Base-by-base conservation (phyloP, 2,329 filamentous ascomycete species). In the Phialophora macrospora region DNA sequence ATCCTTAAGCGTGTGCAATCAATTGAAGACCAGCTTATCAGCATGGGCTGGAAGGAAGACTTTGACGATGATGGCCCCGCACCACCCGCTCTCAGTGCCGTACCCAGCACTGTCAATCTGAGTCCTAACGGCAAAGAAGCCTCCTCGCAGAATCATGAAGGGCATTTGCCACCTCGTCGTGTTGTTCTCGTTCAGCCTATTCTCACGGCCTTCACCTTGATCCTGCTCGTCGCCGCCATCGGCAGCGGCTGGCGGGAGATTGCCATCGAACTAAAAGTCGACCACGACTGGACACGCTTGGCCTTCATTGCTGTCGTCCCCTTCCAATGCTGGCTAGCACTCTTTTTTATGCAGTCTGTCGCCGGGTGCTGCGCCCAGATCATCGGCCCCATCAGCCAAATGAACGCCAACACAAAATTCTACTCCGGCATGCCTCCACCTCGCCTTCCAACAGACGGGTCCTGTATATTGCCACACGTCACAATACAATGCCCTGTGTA, bases 401-500 rank as follows among this genome's bases (percentile, higher is more conserved):
- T 80, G 73, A 74, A 75, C 38, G 65, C 74, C 48, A 83, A 83
- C 72, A 78, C 77, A 48, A 81, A 80, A 67, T 82, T 77, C 73
- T 82, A 78, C 73, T 81, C 80, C 30, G 80, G 80, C 49, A 57
- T 74, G 38, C 73, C 74, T 32, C 78, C 78, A n/a, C 76, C 73
- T 57, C 78, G 79, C 20, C 56, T 67, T 20, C 70, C 34, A 14
- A 73, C 74, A 38, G 75, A 28, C 72, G 74, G 51, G 75, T 73
- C 65, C 64, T 60, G 46, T 28, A 67, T 71, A 22, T 75, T 81
- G 11, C 82, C 81, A 38, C 83, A 81, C 71, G 79, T 85, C 66
- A 94, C 91, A 2, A 90, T 96, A 49, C 92, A 96, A 74, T 93
- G 91, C 76, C 92, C 92, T 4, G 90, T 96, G 0, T 96, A 95